phyloP scores from a whole-genome alignment of 2,329 filamentous ascomycete species.

The Lecanosticta acicola region DNA sequence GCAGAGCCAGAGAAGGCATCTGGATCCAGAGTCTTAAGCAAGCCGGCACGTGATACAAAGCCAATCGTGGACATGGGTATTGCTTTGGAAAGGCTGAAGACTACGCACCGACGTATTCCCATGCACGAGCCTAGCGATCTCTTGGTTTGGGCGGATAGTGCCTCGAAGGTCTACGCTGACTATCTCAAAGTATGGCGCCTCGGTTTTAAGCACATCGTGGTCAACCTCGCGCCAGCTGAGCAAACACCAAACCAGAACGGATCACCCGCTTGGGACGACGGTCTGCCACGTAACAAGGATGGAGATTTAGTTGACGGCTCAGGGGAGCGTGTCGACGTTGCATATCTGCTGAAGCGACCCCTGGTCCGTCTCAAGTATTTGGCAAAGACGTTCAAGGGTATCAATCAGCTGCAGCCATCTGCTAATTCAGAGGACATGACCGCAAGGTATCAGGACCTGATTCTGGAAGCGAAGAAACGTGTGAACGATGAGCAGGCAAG shows the following conservation, averaged over 20 bases:
- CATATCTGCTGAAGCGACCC: constrained; percentile 83
- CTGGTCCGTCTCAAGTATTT: constrained; percentile 84
- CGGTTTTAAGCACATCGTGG: constrained; percentile 88
- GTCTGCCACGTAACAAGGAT: constrained; percentile 53
- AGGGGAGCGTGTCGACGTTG: constrained; percentile 89
- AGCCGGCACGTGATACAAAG: constrained; percentile 48
- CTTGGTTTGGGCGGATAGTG: constrained; percentile 72
- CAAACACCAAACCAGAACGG: constrained; percentile 39
- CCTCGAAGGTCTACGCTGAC: constrained; percentile 72
- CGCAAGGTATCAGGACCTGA: constrained; percentile 62
- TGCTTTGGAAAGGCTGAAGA: constrained; percentile 75
- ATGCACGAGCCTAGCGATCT: constrained; percentile 65
- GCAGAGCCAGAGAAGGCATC: constrained; percentile 57
- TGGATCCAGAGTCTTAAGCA: constrained; percentile 23
- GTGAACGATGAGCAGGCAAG: constrained; percentile 67
- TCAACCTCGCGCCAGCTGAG: constrained; percentile 78
- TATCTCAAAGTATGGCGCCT: constrained; percentile 87
- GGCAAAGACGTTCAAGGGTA: constrained; percentile 70
- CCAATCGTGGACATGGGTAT: constrained; percentile 94
- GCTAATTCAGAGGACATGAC: constrained; percentile 56
- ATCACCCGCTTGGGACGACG: constrained; percentile 49
- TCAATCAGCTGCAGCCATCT: constrained; percentile 52
- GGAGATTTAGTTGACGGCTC: constrained; percentile 57
- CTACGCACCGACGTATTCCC: constrained; percentile 73
- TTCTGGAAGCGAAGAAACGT: constrained; percentile 68